Evolutionary conservation across 805 yeast genomes (phyloP).

Genomic region (Cyberlindnera nakhonratchasimensis): DNA sequence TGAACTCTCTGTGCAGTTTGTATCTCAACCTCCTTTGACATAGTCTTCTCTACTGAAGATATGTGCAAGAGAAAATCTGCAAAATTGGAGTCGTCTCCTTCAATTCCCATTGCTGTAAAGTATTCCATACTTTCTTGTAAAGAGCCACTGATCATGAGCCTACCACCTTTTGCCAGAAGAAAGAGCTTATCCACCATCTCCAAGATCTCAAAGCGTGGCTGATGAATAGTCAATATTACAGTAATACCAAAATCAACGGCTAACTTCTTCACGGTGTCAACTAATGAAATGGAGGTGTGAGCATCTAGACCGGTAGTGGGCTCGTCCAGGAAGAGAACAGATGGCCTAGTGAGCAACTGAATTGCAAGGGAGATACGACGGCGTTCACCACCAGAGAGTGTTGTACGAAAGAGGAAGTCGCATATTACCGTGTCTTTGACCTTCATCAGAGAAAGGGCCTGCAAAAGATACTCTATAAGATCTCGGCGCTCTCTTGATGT

Average conservation of each 20-base stretch:
- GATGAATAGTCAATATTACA: slow-evolving; percentile 74
- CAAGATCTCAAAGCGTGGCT: slow-evolving; percentile 77
- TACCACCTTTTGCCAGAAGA: slow-evolving; percentile 64
- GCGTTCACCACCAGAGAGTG: slow-evolving; percentile 80
- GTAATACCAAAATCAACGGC: slow-evolving; percentile 61
- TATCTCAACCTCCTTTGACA: slow-evolving; percentile 31
- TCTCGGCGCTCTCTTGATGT: slow-evolving; percentile 39
- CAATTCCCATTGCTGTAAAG: slow-evolving; percentile 45
- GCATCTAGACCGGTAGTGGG: slow-evolving; percentile 89
- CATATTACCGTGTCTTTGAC: slow-evolving; percentile 54
- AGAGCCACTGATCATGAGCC: slow-evolving; percentile 41
- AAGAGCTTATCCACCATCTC: slow-evolving; percentile 64
- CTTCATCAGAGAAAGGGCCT: slow-evolving; percentile 63
- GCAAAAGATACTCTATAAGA: slow-evolving; percentile 57
- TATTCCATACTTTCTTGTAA: slow-evolving; percentile 46
- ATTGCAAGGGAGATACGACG: slow-evolving; percentile 74
- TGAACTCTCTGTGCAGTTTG: slow-evolving; percentile 31
- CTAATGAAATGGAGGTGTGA: slow-evolving; percentile 62
- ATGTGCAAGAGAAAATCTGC: slow-evolving; percentile 59
- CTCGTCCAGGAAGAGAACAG: slow-evolving; percentile 75
- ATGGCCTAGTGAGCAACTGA: slow-evolving; percentile 73
- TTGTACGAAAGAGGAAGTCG: slow-evolving; percentile 38
- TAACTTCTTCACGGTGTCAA: slow-evolving; percentile 56
- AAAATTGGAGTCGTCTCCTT: slow-evolving; percentile 42
- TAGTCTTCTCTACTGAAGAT: slow-evolving; percentile 51